Evolutionary conservation across 306 rosid genomes (phyloP).

Genomic region (Vigna unguiculata): DNA sequence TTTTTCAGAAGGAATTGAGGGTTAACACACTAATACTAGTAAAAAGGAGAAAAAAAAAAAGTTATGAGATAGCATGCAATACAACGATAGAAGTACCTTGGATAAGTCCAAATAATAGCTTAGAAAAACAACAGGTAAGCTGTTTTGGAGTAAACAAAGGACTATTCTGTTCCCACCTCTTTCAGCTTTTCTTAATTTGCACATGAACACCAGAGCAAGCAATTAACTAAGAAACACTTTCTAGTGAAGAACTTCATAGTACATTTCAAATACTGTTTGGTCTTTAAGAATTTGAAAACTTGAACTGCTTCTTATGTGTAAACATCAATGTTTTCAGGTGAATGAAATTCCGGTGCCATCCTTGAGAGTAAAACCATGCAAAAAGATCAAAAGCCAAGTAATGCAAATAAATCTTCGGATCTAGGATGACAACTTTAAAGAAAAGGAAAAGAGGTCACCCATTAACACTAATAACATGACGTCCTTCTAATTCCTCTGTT

Average conservation of each 20-base stretch:
- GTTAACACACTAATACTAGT: background rate
- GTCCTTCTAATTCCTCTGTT: no score
- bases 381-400: no score
- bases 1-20: background rate
- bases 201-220: background rate
- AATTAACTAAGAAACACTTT: background rate
- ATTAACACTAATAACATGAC: no score
- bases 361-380: no score
- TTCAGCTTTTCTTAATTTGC: background rate
- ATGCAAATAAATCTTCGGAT: no score
- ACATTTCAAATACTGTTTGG: background rate
- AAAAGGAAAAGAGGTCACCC: no score
- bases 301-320: no score
- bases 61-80: background rate
- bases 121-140: constrained; percentile 47
- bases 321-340: no score
- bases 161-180: background rate
- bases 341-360: no score
- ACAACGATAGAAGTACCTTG: background rate
- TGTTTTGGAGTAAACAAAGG: constrained; percentile 47
- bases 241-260: background rate
- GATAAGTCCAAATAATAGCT: constrained; percentile 11
- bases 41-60: background rate
- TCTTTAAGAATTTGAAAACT: background rate
- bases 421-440: no score